Evolutionary conservation across 2,329 filamentous ascomycete species (phyloP).

Genomic region (Grosmannia huntii): DNA sequence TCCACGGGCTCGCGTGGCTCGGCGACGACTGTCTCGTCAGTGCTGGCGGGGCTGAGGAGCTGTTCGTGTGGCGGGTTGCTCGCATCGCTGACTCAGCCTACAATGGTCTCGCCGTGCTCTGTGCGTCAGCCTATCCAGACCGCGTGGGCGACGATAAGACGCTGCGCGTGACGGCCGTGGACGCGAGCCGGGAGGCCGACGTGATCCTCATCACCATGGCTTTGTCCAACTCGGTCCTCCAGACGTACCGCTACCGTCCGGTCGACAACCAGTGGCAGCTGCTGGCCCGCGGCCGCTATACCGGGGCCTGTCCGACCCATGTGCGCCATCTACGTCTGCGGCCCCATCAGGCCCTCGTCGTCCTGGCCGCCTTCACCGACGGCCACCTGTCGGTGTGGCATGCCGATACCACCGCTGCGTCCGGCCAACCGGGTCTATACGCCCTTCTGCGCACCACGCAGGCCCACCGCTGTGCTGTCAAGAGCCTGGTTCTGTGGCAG

Average conservation of each 20-base stretch:
- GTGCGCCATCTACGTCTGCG: slow-evolving; percentile 27
- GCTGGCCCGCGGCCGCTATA: slow-evolving; percentile 46
- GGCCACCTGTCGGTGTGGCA: slow-evolving; percentile 57
- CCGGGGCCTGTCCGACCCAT: slow-evolving; percentile 65
- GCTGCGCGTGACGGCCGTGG: slow-evolving; percentile 52
- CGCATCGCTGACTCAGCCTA: slow-evolving; percentile 33
- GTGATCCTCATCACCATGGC: slow-evolving; percentile 48
- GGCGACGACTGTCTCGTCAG: slow-evolving; percentile 61
- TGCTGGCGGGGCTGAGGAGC: slow-evolving; percentile 77
- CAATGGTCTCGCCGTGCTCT: slow-evolving; percentile 38
- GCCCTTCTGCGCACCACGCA: slow-evolving; percentile 9
- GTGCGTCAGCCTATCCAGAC: slow-evolving; percentile 41
- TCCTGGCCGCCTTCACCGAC: slow-evolving; percentile 69
- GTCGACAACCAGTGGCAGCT: slow-evolving; percentile 36
- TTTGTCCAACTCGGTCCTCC: slow-evolving; percentile 74
- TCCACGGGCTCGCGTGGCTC: slow-evolving; percentile 72
- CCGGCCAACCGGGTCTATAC: slow-evolving; percentile 1
- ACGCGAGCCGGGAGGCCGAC: slow-evolving; percentile 1
- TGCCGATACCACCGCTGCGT: not conserved
- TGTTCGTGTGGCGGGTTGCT: slow-evolving; percentile 68
- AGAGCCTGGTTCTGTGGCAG: slow-evolving; percentile 38
- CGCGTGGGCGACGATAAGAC: slow-evolving; percentile 42
- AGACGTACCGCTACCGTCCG: slow-evolving; percentile 39
- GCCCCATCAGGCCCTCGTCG: slow-evolving; percentile 17
- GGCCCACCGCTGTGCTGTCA: slow-evolving; percentile 68